Percentiles rank a stretch among this genome's conserved stretches.
phyloP scores from a whole-genome alignment of 305 asterid species.

The Plantago coronopus region DNA sequence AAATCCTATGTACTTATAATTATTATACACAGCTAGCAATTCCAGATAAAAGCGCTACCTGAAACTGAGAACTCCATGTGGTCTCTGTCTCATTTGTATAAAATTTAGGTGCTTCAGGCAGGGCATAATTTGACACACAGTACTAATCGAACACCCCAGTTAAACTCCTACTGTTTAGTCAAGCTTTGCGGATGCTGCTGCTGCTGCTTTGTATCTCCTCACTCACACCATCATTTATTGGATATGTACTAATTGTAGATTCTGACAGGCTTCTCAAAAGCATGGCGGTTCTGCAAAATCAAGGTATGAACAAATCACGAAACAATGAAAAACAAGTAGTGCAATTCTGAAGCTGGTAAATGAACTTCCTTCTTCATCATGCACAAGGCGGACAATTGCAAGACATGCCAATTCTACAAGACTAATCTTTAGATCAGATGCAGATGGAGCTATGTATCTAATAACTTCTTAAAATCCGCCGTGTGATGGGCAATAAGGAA shows the following conservation, averaged over 20 bases:
- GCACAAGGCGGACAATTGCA: not conserved
- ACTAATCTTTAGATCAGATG: not conserved
- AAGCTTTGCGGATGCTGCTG: not conserved
- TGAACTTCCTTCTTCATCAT: not conserved
- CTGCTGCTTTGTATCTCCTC: conserved; percentile 3
- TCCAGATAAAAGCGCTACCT: not conserved
- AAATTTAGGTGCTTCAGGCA: not conserved
- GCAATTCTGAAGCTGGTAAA: not conserved
- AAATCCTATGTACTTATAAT: not conserved
- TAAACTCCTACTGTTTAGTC: not conserved
- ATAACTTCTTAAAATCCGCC: not conserved
- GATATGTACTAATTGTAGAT: conserved; percentile 36
- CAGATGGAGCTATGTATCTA: not conserved
- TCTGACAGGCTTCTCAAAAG: conserved; percentile 43
- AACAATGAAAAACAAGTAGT: not conserved
- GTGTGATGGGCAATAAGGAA: no score
- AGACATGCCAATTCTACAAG: not conserved
- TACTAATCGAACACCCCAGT: not conserved
- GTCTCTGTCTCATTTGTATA: not conserved
- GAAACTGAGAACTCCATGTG: not conserved
- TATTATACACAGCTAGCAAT: not conserved
- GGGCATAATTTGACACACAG: not conserved
- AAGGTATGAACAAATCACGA: conserved; percentile 2
- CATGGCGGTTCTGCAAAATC: conserved; percentile 39
- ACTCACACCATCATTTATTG: conserved; percentile 5